Evolutionary conservation across 2,329 filamentous ascomycete genomes (phyloP).

Genomic region (Thielaviopsis euricoi): DNA sequence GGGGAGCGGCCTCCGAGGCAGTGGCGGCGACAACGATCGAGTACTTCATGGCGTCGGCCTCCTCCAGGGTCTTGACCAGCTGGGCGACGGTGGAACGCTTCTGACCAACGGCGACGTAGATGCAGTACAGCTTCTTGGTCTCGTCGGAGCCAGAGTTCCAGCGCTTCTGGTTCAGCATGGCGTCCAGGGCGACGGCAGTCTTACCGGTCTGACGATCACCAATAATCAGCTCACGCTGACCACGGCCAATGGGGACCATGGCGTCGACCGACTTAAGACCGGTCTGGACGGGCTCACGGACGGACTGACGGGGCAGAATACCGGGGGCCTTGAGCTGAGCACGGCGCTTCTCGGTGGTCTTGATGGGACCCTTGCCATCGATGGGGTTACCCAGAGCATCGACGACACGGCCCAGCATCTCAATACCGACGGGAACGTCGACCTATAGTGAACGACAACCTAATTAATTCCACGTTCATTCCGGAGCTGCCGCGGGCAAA

Average conservation of each 20-base stretch:
- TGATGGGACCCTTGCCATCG: conserved; percentile 95
- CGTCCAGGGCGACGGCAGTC: conserved; percentile 94
- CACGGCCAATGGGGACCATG: conserved; percentile 99
- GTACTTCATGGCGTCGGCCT: conserved; percentile 99
- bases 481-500: not conserved
- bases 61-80: conserved; percentile 98
- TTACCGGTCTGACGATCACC: conserved; percentile 99
- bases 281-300: conserved; percentile 98
- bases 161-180: conserved; percentile 98
- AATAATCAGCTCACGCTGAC: conserved; percentile 99
- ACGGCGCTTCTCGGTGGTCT: conserved; percentile 82
- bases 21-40: conserved; percentile 85
- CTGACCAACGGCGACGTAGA: conserved; percentile 98
- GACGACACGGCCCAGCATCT: conserved; percentile 93
- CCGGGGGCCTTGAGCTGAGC: conserved; percentile 97
- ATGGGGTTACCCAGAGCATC: conserved; percentile 99
- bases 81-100: conserved; percentile 99
- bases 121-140: conserved; percentile 97
- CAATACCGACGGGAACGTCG: conserved; percentile 84
- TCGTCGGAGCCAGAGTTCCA: conserved; percentile 85
- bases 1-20: conserved; percentile 86
- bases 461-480: not conserved
- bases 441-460: conserved; percentile 41
- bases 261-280: conserved; percentile 98
- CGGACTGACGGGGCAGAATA: conserved; percentile 91